Evolutionary conservation across 805 yeast species (phyloP), one percentile per base, ranked within the genome.

Genomic region (Grigorovia humatica): DNA sequence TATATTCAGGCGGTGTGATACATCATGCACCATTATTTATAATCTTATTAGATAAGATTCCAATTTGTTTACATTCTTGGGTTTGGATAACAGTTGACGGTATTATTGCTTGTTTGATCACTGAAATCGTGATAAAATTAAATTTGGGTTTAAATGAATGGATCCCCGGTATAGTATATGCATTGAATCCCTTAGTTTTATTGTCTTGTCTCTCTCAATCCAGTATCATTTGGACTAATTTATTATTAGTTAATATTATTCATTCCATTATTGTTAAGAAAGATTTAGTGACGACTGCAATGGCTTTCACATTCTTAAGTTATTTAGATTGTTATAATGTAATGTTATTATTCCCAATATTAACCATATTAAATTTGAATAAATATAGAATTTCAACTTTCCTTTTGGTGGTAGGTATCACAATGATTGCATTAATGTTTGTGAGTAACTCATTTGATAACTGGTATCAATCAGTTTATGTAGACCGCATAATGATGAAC

Each of bases 1-100:
- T 88, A 9, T 91, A 88, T 61, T 80, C 80, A 54, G 96, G 97
- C 9, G 95, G 95, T 23, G 81, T 89, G 17, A 83, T 84, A 40
- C 91, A 88, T 66, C 96, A 88, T 59, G 81, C 95, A 2, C 96
- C 96, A 3, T 63, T 89, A 18, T 60, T 91, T 20, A 74, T 54
- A 4, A 48, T 35, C 27, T 18, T 48, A 12, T 12, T 50, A 29
- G 35, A 32, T 29, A 17, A 43, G 12, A 12, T 48, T 8, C 50
- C 48, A 13, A n/a, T n/a, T 9, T 19, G 12, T 18, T 9, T n/a
- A 1, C 50, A 48, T 19, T 20, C 20, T 18, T 53, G 78, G 11
- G 38, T 85, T 2, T 90, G 74, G 65, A 76, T 90, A 0, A 47
- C 71, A 1, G 59, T 78, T 2, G 97, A 91, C 65, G 68, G 79